A percentile compares a stretch with the other conserved stretches of the same genome.
These are phyloP conservation scores for Lepiota venenata DNA, from an alignment of 768 basidiomycete species.

Conservation along the genomic window DNA sequence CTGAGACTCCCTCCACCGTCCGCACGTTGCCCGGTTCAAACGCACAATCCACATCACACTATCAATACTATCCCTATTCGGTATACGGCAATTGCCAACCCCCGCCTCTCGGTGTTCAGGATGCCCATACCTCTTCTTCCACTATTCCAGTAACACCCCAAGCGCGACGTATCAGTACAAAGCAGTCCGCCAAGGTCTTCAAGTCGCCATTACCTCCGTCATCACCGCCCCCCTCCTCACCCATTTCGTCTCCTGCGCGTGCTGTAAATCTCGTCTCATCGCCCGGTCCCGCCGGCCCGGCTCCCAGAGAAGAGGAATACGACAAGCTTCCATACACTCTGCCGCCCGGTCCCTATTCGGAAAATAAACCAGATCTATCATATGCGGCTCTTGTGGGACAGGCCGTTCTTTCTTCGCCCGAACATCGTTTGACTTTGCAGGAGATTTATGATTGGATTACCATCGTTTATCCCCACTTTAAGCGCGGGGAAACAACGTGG, in stretches of 20 bases:
- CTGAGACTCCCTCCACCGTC: constrained; percentile 45
- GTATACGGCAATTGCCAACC: constrained; percentile 35
- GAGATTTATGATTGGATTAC: constrained; percentile 98
- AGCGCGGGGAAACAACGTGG: constrained; percentile 92
- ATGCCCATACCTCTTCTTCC: constrained; percentile 29
- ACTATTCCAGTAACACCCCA: constrained; percentile 49
- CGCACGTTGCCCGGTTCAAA: constrained; percentile 26
- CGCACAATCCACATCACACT: constrained; percentile 28
- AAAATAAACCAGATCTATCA: constrained; percentile 78
- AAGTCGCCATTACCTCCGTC: constrained; percentile 56
- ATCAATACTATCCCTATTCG: constrained; percentile 38
- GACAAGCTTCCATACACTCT: constrained; percentile 70
- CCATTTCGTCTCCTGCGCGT: constrained; percentile 36
- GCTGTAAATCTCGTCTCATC: constrained; percentile 80
- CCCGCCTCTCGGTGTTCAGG: constrained; percentile 22
- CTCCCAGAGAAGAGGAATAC: constrained; percentile 62
- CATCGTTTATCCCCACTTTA: constrained; percentile 90
- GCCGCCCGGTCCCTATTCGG: constrained; percentile 82
- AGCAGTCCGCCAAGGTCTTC: constrained; percentile 19
- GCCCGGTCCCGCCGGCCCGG: constrained; percentile 71
- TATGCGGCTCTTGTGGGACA: constrained; percentile 97
- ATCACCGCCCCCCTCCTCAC: constrained; percentile 59
- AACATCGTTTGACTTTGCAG: constrained; percentile 84
- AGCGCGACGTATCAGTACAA: constrained; percentile 31
- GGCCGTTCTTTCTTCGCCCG: constrained; percentile 82